Evolutionary conservation across 2,329 filamentous ascomycete species (phyloP).

Genomic region (Laburnicola sp.): DNA sequence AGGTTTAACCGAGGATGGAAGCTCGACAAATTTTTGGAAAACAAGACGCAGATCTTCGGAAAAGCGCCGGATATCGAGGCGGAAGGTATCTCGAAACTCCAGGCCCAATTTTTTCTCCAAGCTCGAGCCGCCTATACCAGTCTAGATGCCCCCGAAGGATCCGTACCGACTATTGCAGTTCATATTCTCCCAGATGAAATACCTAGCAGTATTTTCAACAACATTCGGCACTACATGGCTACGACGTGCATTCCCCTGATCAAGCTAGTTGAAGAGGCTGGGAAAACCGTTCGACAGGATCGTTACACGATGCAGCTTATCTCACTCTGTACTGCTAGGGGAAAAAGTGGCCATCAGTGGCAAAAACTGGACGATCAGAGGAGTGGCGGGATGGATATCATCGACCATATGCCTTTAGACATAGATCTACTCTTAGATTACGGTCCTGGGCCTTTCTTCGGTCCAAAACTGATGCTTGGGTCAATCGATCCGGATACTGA

Average conservation of each 20-base stretch:
- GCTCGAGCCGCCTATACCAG: constrained; percentile 1
- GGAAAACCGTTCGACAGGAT: constrained; percentile 10
- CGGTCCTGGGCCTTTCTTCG: constrained; percentile 9
- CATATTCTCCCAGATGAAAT: constrained; percentile 7
- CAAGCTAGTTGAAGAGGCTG: constrained; percentile 11
- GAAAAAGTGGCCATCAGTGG: constrained; percentile 8
- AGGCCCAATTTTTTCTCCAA: constrained; percentile 4
- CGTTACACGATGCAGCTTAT: constrained; percentile 9
- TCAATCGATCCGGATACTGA: constrained; percentile 10
- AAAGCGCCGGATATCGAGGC: constrained; percentile 7
- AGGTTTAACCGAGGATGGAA: constrained; percentile 8
- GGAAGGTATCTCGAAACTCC: constrained; percentile 6
- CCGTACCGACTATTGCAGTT: constrained; percentile 4
- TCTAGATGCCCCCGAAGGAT: constrained; percentile 2
- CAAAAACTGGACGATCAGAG: constrained; percentile 11
- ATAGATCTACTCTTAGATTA: constrained; percentile 7
- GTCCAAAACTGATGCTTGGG: constrained; percentile 11
- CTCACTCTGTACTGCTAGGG: constrained; percentile 8
- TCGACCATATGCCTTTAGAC: constrained; percentile 11
- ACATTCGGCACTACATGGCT: constrained; percentile 7
- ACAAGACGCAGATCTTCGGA: constrained; percentile 3
- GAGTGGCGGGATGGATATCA: constrained; percentile 11
- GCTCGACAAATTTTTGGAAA: constrained; percentile 2
- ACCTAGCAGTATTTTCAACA: constrained; percentile 7
- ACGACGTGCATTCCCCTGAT: constrained; percentile 4